Evolutionary conservation across 1,139 yeast genomes (phyloP), one percentile per base, ranked within the genome.

Genomic region (Groenewaldozyma sp.): DNA sequence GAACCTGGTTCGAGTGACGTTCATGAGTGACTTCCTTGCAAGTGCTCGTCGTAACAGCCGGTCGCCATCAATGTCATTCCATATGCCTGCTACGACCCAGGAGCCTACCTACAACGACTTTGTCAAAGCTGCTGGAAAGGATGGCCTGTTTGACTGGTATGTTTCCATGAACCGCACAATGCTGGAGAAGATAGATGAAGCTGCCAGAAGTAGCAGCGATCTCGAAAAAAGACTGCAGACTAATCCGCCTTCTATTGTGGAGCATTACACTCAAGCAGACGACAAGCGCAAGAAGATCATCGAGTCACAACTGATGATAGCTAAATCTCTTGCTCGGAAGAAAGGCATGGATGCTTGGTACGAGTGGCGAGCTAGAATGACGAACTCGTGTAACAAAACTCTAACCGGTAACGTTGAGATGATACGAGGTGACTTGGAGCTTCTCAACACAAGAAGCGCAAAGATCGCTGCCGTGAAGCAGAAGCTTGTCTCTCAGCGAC

Each of bases 311-410:
- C 69, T 74, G 44, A 73, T 67, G 44, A 52, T 67, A 21, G 56
- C 74, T 39, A 73, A 73, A 51, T 75, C 71, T 38, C 68, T 56
- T 44, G 64, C 79, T 3, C 62, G 78, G 26, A 65, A 63, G 31
- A 71, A 71, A 50, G 73, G 80, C 2, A 67, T 64, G 42, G 66
- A 65, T 18, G 69, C 71, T 1, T 76, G 81, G 81, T 74, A 73
- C 49, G 68, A 64, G 31, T 76, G 82, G 82, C 57, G 80, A 45
- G 56, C 62, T n/a, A 70, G 71, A 44, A 56, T 74, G 31, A 58
- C 71, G 3, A 55, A 60, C 26, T 73, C 71, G 37, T 58, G 74
- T 18, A 49, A 67, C 28, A 55, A 55, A 20, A 72, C 67, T 36
- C 54, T 73, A 29, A 55, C 59, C 24, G 56, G 54, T 29, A 66